Base-by-base conservation (phyloP, 345 rosid genomes). In the Toxicodendron radicans region DNA sequence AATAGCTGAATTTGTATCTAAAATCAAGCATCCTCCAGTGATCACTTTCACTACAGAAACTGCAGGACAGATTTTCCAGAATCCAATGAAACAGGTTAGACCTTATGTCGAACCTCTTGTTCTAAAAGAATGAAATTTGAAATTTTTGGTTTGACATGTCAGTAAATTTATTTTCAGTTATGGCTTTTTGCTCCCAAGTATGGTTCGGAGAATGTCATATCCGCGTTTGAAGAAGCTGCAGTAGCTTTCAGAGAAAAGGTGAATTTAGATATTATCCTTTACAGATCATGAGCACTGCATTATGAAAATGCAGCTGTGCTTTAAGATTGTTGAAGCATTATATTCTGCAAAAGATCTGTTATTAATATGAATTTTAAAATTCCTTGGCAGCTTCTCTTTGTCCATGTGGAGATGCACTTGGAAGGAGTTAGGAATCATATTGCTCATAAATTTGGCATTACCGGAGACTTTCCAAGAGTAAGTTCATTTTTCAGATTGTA, bases 211-310 rank as follows among this genome's bases (percentile, higher is more conserved):
- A 10, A 66, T 20, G 69, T 71, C 20, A 6, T 51, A 16, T 75
- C 59, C 24, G 43, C 62, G 43, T 79, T 79, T 70, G 30, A 59
- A 53, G 70, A 75, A 63, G 59, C 67, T 7, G 79, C 76, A 60
- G 45, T 59, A 16, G 64, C 64, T 51, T 79, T 79, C 72, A 75
- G 23, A 65, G 76, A 68, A 71, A 75, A 75, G 82, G 79, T 75
- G 45, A 49, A 11, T 49, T 32, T 49, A 16, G 45, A 20, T 62
- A 13, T 27, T 27, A 49, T n/a, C 53, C n/a, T 65, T 23, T 45
- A 45, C 51, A 23, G n/a, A 41, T 64, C 20, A 64, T 43, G 12
- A 46, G 13, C 13, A 13, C 51, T 46, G n/a, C n/a, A n/a, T n/a
- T n/a, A n/a, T n/a, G n/a, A n/a, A n/a, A n/a, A n/a, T n/a, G n/a